Evolutionary conservation across 164 flowering plant genomes (phyloP).

Genomic region (Stephania yunnanensis): DNA sequence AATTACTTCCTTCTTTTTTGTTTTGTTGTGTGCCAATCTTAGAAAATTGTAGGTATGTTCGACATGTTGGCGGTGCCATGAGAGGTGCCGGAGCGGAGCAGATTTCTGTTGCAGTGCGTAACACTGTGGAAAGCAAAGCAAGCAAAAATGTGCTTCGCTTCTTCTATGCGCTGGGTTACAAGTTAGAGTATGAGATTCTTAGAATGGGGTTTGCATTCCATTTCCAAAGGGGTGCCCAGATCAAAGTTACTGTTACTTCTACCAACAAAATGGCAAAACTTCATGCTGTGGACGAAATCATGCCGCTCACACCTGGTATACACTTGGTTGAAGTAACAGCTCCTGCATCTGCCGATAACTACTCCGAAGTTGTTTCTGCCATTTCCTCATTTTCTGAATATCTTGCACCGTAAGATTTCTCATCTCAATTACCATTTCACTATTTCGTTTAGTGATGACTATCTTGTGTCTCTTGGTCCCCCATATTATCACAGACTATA

Average conservation of each 20-base stretch:
- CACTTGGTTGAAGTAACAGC: conserved; percentile 94
- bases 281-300: conserved; percentile 81
- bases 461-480: no score
- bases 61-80: conserved; percentile 89
- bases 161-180: conserved; percentile 83
- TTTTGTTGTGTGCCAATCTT: not conserved
- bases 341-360: conserved; percentile 80
- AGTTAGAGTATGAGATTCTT: conserved; percentile 80
- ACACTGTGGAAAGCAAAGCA: conserved; percentile 78
- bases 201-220: conserved; percentile 73
- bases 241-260: conserved; percentile 78
- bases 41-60: conserved; percentile 59
- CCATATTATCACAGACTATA: no score
- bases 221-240: conserved; percentile 69
- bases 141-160: conserved; percentile 83
- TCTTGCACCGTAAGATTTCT: conserved; percentile 86
- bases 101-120: conserved; percentile 73
- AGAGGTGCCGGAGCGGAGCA: conserved; percentile 98
- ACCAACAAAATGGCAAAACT: conserved; percentile 75
- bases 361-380: conserved; percentile 72
- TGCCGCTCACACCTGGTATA: conserved; percentile 82
- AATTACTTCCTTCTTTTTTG: not conserved
- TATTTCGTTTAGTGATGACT: not conserved
- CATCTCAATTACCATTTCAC: no score
- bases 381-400: conserved; percentile 88